Evolutionary conservation across 495 filamentous ascomycete species (phyloP), one percentile per base, ranked within the genome.

Genomic region (Lasiosphaeriaceae sp.): DNA sequence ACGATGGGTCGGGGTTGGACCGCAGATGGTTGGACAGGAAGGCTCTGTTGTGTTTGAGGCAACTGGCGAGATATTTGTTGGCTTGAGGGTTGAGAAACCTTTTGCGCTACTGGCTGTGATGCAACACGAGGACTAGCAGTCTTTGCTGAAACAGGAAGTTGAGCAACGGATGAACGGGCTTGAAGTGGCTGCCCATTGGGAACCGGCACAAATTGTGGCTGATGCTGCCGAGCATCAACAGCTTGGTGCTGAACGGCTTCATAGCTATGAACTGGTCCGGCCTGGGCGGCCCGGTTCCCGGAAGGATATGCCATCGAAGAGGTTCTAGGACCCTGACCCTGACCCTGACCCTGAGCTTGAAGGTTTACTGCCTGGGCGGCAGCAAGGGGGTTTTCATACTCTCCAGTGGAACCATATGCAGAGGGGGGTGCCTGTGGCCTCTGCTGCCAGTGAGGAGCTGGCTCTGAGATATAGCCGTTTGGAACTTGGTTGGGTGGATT

Each of bases 351-450:
- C 7, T 54, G 52, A 11, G 53, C 35, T 19, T 66, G 59, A 8
- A 63, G 43, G 20, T 47, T 41, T 52, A 53, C 23, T 22, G 54
- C 12, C 39, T 64, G 64, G n/a, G 58, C 29, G 16, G 46, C 20
- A 14, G 62, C 55, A 22, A 65, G 60, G 19, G 66, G 64, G 34
- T 65, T 69, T 9, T 66, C 54, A n/a, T 55, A 70, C 41, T 68
- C 62, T 20, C 37, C 35, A 21, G 39, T 43, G 16, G 58, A 17
- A 11, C 49, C 51, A 54, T 67, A 69, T 5, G 43, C 62, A 31
- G 26, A 31, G 8, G 51, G 12, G n/a, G 51, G 17, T 9, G 57
- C 48, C 16, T 48, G 29, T 17, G 54, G 60, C 9, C 51, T 44
- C 20, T 50, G 47, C 26, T 63, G 60, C 67, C 67, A 70, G 44